Evolutionary conservation across 2,329 filamentous ascomycete genomes (phyloP).

Genomic region (Colletotrichum sublineola): DNA sequence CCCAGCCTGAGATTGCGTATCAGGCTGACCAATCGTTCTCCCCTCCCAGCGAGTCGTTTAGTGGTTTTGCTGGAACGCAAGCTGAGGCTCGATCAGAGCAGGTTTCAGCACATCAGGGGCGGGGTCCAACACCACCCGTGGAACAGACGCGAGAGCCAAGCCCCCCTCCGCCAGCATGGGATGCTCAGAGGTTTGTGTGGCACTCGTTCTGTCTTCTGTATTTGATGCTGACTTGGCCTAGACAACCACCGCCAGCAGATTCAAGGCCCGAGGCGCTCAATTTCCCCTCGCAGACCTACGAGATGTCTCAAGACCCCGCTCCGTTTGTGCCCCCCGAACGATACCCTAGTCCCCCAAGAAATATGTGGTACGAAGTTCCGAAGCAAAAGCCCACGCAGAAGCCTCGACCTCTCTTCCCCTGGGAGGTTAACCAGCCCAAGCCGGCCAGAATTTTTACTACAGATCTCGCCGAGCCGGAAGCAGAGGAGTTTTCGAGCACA

Average conservation of each 20-base stretch:
- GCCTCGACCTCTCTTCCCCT: conserved; percentile 85
- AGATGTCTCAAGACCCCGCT: conserved; percentile 82
- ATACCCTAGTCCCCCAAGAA: conserved; percentile 85
- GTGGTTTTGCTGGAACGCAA: conserved; percentile 59
- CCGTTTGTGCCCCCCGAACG: conserved; percentile 82
- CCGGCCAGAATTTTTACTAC: conserved; percentile 73
- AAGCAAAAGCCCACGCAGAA: conserved; percentile 67
- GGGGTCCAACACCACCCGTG: conserved; percentile 46
- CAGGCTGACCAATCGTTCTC: conserved; percentile 44
- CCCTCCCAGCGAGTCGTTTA: conserved; percentile 51
- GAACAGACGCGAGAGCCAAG: conserved; percentile 54
- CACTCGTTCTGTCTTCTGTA: neutral
- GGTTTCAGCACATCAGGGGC: conserved; percentile 44
- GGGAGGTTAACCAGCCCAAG: conserved; percentile 79
- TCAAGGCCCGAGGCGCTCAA: conserved; percentile 88
- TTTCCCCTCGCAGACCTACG: conserved; percentile 83
- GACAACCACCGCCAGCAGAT: conserved; percentile 72
- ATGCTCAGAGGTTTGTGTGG: conserved; percentile 64
- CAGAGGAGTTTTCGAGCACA: conserved; percentile 48
- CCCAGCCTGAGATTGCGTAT: conserved; percentile 43
- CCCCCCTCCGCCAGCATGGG: conserved; percentile 58
- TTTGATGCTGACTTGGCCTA: conserved; percentile 50
- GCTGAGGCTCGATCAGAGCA: conserved; percentile 63
- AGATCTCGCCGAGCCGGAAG: conserved; percentile 19
- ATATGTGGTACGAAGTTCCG: conserved; percentile 91